Evolutionary conservation across 129 eudicot genomes (phyloP), one percentile per base, ranked within the genome.

Genomic region (Flaveria robusta): DNA sequence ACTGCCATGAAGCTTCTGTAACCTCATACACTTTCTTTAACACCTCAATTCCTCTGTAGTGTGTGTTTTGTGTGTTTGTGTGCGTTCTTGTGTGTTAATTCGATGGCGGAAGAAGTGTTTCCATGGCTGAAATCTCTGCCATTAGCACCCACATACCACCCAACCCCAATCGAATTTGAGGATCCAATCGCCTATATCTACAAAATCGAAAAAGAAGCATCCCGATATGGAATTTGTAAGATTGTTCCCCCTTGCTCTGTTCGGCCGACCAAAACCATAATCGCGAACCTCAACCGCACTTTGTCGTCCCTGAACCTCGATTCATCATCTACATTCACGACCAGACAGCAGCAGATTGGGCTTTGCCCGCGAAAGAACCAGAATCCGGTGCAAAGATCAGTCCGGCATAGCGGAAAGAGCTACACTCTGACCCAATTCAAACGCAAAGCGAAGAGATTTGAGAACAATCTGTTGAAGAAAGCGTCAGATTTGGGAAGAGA

Each of bases 111-210:
- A 84, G 82, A 93, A 82, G 91, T 87, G n/a, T 87, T 80, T 20
- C 81, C 93, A 31, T 94, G 98, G 98, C 82, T 94, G 15, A 91
- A 89, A 66, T 84, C 93, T 43, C 85, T 94, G 22, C 96, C 98
- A 7, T 34, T 94, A 45, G 98, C 98, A 13, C 98, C 98, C 23
- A 96, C 87, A 72, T 94, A 85, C 46, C 92, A 89, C 50, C 98
- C 98, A 73, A 87, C 92, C 51, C 67, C 89, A 52, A 81, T 83
- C 37, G 98, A 94, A 81, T 94, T 94, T 52, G 90, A 88, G 86
- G 98, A 94, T 82, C 98, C 98, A 70, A 89, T 94, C 72, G 86
- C 90, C 0, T 91, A 86, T 81, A 94, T 94, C 69, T 91, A 74
- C 77, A 94, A 94, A 81, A 94, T 94, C 78, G 97, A 94, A 52